Base-by-base conservation (phyloP, 768 basidiomycete genomes). In the Suillus americanus region DNA sequence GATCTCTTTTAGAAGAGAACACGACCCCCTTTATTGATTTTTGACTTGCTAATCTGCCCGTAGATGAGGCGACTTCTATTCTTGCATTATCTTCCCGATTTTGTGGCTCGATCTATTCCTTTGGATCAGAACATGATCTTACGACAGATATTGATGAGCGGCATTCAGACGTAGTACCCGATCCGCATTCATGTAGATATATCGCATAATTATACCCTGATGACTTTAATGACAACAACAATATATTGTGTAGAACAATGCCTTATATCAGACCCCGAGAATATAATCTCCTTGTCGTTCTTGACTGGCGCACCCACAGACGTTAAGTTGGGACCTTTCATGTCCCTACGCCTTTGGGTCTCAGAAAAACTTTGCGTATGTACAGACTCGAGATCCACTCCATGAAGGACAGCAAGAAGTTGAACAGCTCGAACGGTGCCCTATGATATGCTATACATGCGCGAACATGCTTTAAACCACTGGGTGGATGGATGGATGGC, bases 281-380 rank as follows among this genome's bases (percentile, higher is more conserved):
- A 99, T 94, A 77, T 98, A 99, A 59, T 96, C 89, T 78, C 99
- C 97, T 70, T 95, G 65, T 89, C 87, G 71, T 88, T 88, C 73
- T 88, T 86, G 33, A 83, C 84, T 66, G 97, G 79, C 2, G 94
- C 91, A n/a, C 87, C 87, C 23, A 95, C 89, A 56, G 10, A n/a
- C n/a, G 10, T 23, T 23, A 9, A 13, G n/a, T 23, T 6, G 13
- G n/a, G 12, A 48, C 23, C 46, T 23, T 23, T 10, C 8, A n/a
- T 48, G 23, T 48, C 23, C 23, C 46, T 48, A 48, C 12, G 46
- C n/a, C 46, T 23, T 23, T 2, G 46, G 6, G 23, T 48, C 23
- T 23, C 5, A 2, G 46, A 8, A 28, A 25, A 50, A 8, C 6
- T 50, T 51, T 8, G 7, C 13, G 13, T 28, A 16, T 28, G 28